These are phyloP conservation scores for Arctostaphylos glauca DNA, from an alignment of 148 eudicot species.

Conservation along the genomic window DNA sequence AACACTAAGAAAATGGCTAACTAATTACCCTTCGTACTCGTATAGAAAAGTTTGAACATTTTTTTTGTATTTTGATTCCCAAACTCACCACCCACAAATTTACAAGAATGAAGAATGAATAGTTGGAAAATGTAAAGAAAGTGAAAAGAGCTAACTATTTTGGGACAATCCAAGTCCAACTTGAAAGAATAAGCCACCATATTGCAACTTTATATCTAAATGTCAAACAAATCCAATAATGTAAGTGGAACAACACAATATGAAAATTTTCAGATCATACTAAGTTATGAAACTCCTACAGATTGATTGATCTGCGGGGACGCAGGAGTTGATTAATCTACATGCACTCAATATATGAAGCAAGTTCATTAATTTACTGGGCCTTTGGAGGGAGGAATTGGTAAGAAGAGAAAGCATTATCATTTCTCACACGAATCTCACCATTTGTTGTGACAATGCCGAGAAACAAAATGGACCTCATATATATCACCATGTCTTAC, in stretches of 20 bases:
- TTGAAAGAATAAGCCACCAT: background rate
- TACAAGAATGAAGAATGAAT: background rate
- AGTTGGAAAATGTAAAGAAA: background rate
- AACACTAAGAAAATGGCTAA: no score
- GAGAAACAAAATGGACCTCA: background rate
- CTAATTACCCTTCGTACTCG: no score
- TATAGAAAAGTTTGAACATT: no score
- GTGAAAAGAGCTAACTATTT: background rate
- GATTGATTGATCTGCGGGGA: background rate
- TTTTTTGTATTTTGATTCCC: background rate
- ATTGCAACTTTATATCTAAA: background rate
- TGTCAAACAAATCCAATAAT: background rate
- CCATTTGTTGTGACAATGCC: background rate
- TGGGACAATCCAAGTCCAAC: background rate
- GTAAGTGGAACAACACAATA: background rate
- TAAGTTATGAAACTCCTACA: background rate
- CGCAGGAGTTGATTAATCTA: no score
- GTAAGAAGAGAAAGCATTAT: background rate
- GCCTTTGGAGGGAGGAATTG: background rate
- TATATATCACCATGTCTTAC: background rate
- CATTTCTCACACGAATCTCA: background rate
- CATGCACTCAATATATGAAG: background rate
- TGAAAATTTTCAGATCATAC: background rate
- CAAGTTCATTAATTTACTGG: background rate
- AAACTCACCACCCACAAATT: background rate